Evolutionary conservation across 306 rosid genomes (phyloP).

Genomic region (Dalbergia cultrata): DNA sequence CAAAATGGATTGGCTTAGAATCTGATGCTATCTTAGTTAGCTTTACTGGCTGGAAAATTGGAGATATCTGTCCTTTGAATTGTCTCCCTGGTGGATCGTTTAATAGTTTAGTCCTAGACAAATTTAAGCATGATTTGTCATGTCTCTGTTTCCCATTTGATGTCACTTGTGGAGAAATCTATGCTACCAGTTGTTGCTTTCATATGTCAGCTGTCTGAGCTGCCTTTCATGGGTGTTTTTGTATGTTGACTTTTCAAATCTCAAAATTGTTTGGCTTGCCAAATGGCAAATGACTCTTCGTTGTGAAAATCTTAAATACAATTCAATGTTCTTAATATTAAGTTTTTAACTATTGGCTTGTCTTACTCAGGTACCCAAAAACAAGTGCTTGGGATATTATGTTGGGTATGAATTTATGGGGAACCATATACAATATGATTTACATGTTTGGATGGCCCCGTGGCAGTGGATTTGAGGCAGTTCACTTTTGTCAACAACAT

Average conservation of each 20-base stretch:
- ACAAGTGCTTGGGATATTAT: slow-evolving; percentile 90
- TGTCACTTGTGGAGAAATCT: too few species aligned
- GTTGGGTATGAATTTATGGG: slow-evolving; percentile 95
- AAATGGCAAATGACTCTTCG: slow-evolving; percentile 10
- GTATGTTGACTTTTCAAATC: slow-evolving; percentile 25
- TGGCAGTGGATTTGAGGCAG: slow-evolving; percentile 81
- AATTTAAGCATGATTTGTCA: slow-evolving; percentile 16
- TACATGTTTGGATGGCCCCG: slow-evolving; percentile 94
- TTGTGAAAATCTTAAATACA: neutral
- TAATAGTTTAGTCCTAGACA: slow-evolving; percentile 16
- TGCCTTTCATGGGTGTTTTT: neutral
- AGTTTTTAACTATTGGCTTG: slow-evolving; percentile 13
- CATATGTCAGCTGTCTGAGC: too few species aligned
- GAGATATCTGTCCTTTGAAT: slow-evolving; percentile 1
- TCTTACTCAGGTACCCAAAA: slow-evolving; percentile 71
- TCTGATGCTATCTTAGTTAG: slow-evolving; percentile 21
- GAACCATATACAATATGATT: slow-evolving; percentile 78
- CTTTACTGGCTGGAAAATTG: slow-evolving; percentile 3
- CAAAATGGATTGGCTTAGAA: slow-evolving; percentile 23
- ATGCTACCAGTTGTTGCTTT: slow-evolving; percentile 21
- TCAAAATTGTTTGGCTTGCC: slow-evolving; percentile 23
- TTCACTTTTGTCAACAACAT: slow-evolving; percentile 81
- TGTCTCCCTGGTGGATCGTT: slow-evolving; percentile 6
- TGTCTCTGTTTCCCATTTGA: neutral
- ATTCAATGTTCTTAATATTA: slow-evolving; percentile 14